Base-by-base conservation (phyloP, 2,329 filamentous ascomycete genomes). In the Neospermospora avenae region DNA sequence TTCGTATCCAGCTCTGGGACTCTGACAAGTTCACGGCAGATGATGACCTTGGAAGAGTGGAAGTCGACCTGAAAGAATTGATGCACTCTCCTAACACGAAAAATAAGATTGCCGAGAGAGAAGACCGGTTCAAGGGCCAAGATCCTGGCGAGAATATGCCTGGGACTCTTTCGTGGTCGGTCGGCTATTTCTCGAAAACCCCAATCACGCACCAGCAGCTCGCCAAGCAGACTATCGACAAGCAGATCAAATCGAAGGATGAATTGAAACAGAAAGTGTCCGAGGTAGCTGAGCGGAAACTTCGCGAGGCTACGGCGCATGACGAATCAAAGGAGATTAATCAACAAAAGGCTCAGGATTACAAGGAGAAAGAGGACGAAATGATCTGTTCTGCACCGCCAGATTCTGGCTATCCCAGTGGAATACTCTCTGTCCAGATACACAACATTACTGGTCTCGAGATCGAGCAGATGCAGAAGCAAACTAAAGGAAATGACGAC, bases 1-100 rank as follows among this genome's bases (percentile, higher is more conserved):
- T 92, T 10, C 81, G 87, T 3, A 69, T 91, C 1, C 87, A 91
- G 68, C 77, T 91, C 0, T 92, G 88, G 88, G 89, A 92, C 67
- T 89, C 86, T 1, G 89, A 91, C 70, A 84, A 85, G 45, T 49
- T 53, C 25, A 56, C 61, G 2, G 88, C 88, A 1, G 88, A 91
- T 68, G 88, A 91, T 66, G 88, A 91, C 67, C 77, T 91, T 1
- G 88, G 89, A 16, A 81, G 88, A 16, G 88, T 91, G 14, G 88
- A 91, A 70, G 74, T 91, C 8, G 82, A 84, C 61, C 72, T 91
- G 34, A 87, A 87, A 68, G 74, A 83, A 3, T 69, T 91, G 5
- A 90, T 91, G 82, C 79, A 78, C 57, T 78, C 76, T 46, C 69
- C 79, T 0, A 77, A 84, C 22, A 84, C 85, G 0, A 83, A 83